Conservation (phyloP, 305 asterid species). For the Coffea humblotiana region DNA sequence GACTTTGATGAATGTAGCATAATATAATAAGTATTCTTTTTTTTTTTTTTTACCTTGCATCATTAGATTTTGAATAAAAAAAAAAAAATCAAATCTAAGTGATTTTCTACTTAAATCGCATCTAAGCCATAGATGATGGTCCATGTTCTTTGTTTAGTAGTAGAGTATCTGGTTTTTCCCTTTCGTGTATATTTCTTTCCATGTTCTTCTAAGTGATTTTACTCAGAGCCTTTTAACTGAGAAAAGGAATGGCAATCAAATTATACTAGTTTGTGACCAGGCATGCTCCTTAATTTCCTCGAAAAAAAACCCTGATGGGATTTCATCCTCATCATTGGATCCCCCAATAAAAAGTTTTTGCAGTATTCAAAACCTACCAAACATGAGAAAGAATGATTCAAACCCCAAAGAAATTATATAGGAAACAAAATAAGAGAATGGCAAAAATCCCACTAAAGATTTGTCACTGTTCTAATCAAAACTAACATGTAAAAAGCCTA, state of each 20-base stretch:
- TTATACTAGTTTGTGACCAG: not conserved
- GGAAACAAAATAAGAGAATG: not conserved
- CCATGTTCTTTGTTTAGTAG: not conserved
- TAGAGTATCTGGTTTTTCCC: too few species aligned
- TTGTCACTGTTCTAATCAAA: not conserved
- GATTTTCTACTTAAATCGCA: conserved; percentile 1
- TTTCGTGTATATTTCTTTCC: not conserved
- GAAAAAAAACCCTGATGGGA: not conserved
- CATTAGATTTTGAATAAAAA: conserved; percentile 9
- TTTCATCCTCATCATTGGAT: not conserved
- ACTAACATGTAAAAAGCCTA: not conserved
- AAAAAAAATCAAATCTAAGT: conserved; percentile 3
- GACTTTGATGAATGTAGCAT: not conserved
- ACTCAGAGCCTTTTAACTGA: not conserved
- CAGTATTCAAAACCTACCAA: not conserved
- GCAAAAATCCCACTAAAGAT: too few species aligned
- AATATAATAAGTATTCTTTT: not conserved
- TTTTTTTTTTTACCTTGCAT: not conserved
- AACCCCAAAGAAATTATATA: not conserved
- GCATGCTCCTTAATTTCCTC: not conserved
- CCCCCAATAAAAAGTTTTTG: not conserved
- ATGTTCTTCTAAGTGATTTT: not conserved
- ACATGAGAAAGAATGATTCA: not conserved
- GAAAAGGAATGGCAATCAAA: not conserved
- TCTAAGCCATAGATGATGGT: not conserved